phyloP scores from a whole-genome alignment of 1,284 basidiomycete genomes.

The Mycena citricolor region DNA sequence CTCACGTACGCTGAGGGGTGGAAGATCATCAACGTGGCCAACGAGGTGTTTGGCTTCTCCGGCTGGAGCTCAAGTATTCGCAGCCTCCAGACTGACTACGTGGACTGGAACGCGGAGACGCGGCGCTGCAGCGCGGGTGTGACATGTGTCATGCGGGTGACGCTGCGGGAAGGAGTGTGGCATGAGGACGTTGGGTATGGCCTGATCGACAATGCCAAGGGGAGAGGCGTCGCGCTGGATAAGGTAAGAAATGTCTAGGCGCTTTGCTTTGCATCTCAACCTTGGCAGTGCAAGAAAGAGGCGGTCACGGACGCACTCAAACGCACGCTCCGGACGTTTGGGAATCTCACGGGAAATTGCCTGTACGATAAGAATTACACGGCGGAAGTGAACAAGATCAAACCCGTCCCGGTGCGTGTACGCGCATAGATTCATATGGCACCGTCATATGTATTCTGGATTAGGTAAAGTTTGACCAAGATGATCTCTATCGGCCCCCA shows the following conservation, averaged over 20 bases:
- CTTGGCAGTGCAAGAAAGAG: constrained; percentile 88
- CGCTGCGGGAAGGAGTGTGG: constrained; percentile 83
- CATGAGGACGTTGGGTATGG: constrained; percentile 97
- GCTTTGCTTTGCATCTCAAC: not conserved
- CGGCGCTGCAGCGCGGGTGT: constrained; percentile 75
- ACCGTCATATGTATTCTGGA: not conserved
- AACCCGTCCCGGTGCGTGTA: constrained; percentile 71
- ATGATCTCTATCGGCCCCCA: constrained; percentile 73
- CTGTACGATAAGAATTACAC: constrained; percentile 92
- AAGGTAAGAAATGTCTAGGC: no score
- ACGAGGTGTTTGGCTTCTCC: constrained; percentile 98
- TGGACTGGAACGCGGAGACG: constrained; percentile 71
- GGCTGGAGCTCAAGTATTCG: constrained; percentile 93
- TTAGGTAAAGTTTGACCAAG: constrained; percentile 77
- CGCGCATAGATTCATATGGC: no score
- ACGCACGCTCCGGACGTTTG: constrained; percentile 88
- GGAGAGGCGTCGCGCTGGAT: constrained; percentile 85
- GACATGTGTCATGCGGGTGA: constrained; percentile 84
- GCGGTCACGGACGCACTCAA: constrained; percentile 95
- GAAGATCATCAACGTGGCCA: constrained; percentile 95
- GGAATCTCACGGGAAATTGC: constrained; percentile 94
- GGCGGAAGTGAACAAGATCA: constrained; percentile 84
- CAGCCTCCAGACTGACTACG: constrained; percentile 72
- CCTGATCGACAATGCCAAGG: constrained; percentile 79
- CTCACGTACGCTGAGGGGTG: constrained; percentile 96